Base-by-base conservation (phyloP, 192 early-diverging fungal species). In the Funneliformis geosporum region DNA sequence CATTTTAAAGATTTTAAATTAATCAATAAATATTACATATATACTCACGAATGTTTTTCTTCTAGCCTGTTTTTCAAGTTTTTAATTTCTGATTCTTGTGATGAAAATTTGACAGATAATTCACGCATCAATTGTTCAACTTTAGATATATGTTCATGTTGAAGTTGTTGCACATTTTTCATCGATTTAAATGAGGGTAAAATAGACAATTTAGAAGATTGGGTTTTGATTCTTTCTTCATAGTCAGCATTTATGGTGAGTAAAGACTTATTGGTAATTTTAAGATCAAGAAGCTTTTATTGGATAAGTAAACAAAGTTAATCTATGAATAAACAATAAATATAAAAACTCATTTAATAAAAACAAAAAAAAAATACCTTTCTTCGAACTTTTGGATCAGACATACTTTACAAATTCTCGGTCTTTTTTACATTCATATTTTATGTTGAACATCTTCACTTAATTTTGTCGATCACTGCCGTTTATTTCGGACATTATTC, bases 271-370 rank as follows among this genome's bases (percentile, higher is more conserved):
- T 78, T 78, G 16, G 76, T 47, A 65, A 64, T 55, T 78, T 38
- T 78, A 28, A 78, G 66, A 55, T 78, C 65, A 68, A 55, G 60
- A 23, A 78, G 33, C 76, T 78, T 68, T 68, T 11, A 42, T 28
- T 33, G 44, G 14, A 66, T n/a, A 27, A 10, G 64, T 44, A 65
- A 14, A 50, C 8, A 43, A 65, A 60, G 16, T 33, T 38, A 75
- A 38, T 44, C 25, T 3, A 12, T 21, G 23, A 55, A 39, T 43
- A 64, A 23, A 38, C 4, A 62, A 40, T 62, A 21, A 21, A 12
- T n/a, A 27, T 59, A 7, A 72, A 46, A 46, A 44, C 3, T 44
- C 42, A 46, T 6, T 23, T n/a, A 25, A 43, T 43, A n/a, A 47
- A 27, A 47, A 47, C 21, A 47, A 28, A 14, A 42, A n/a, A 1